phyloP scores from a whole-genome alignment of 331 rosid species.

The Rosa hybrid region DNA sequence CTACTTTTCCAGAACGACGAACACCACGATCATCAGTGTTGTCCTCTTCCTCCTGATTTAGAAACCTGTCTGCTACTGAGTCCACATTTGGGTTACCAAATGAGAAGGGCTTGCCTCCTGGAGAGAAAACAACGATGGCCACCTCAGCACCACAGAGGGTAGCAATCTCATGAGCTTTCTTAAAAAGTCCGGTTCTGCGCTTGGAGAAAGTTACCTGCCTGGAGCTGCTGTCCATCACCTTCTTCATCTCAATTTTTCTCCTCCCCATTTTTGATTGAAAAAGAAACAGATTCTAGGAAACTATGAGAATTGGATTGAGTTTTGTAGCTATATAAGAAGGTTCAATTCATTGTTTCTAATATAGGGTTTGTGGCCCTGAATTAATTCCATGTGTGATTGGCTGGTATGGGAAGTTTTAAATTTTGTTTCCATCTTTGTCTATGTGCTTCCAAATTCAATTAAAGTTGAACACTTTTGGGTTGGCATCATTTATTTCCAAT shows the following conservation, averaged over 20 bases:
- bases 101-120: constrained; percentile 50
- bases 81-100: constrained; percentile 42
- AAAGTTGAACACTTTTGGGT: constrained; percentile 6
- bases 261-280: constrained; percentile 36
- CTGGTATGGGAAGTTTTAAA: constrained; percentile 21
- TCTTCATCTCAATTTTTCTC: constrained; percentile 47
- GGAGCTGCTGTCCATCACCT: constrained; percentile 39
- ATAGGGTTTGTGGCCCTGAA: not conserved
- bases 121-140: constrained; percentile 44
- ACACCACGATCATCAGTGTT: not conserved
- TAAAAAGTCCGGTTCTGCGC: constrained; percentile 47
- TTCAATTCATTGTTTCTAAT: not conserved
- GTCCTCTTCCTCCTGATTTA: constrained; percentile 11
- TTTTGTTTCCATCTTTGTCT: constrained; percentile 17
- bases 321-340: not conserved
- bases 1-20: constrained; percentile 5
- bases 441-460: not conserved
- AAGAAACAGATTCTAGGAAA: not conserved
- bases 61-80: constrained; percentile 31
- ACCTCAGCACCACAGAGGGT: constrained; percentile 43
- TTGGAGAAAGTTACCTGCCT: constrained; percentile 56
- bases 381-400: constrained; percentile 10
- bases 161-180: constrained; percentile 49
- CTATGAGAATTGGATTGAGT: not conserved
- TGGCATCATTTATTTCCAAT: constrained; percentile 13